A percentile compares a stretch with the other conserved stretches of the same genome.
Evolutionary conservation across 2,329 filamentous ascomycete species (phyloP).

Genomic region (Parastagonospora nodorum): DNA sequence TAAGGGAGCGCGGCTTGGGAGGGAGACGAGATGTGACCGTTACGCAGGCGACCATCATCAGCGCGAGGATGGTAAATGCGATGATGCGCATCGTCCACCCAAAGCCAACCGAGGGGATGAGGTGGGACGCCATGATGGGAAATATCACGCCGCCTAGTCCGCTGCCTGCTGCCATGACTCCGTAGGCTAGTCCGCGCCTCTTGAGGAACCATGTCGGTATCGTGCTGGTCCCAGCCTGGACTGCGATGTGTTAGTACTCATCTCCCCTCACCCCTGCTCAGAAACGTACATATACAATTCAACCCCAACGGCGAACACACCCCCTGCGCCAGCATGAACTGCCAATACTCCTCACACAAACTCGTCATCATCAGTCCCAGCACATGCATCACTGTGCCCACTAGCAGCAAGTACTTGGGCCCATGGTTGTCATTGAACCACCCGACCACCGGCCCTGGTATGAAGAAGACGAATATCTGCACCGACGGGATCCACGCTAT

Average conservation of each 20-base stretch:
- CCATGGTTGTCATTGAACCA: conserved; percentile 68
- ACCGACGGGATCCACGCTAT: conserved; percentile 55
- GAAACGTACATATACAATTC: conserved; percentile 52
- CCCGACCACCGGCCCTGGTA: conserved; percentile 65
- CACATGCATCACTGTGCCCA: conserved; percentile 61
- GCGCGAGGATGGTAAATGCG: conserved; percentile 65
- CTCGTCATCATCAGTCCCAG: conserved; percentile 68
- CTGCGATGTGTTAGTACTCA: no score
- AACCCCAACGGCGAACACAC: conserved; percentile 57
- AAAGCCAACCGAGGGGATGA: conserved; percentile 62
- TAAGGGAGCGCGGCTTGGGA: conserved; percentile 44
- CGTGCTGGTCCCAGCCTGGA: conserved; percentile 55
- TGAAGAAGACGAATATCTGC: conserved; percentile 57
- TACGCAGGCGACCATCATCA: conserved; percentile 59
- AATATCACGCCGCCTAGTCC: conserved; percentile 62
- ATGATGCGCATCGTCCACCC: conserved; percentile 63
- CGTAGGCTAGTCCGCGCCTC: conserved; percentile 55
- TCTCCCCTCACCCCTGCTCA: no score
- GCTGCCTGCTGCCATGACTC: conserved; percentile 56
- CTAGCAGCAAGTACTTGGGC: conserved; percentile 59
- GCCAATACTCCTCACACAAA: conserved; percentile 60
- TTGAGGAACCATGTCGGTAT: conserved; percentile 57
- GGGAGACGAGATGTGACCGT: conserved; percentile 59
- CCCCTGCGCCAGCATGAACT: conserved; percentile 61
- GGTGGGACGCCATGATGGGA: conserved; percentile 63